Conservation (phyloP, 768 basidiomycete species). For the Ramaria sp. region DNA sequence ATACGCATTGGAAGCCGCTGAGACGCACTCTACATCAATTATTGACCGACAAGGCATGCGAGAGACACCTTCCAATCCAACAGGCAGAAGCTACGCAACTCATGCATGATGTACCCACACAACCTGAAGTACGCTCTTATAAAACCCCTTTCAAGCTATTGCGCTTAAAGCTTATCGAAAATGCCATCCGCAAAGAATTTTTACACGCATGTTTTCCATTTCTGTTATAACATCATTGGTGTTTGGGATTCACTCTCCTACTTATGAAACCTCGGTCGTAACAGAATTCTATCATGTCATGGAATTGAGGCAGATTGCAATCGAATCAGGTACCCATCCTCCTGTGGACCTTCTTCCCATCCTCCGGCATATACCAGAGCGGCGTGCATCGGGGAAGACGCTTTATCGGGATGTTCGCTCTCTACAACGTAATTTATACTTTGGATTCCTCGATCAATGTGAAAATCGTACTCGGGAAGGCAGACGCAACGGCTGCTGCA, state of each 20-base stretch:
- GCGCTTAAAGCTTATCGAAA: not conserved
- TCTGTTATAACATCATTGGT: slow-evolving; percentile 23
- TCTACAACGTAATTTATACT: slow-evolving; percentile 22
- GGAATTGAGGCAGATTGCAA: slow-evolving; percentile 17
- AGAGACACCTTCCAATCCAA: slow-evolving; percentile 18
- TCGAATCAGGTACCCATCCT: slow-evolving; percentile 26
- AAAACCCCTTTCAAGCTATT: not conserved
- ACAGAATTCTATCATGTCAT: slow-evolving; percentile 19
- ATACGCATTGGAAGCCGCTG: not conserved
- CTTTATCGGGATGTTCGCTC: slow-evolving; percentile 14
- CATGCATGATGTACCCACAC: slow-evolving; percentile 18
- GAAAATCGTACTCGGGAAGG: slow-evolving; percentile 18
- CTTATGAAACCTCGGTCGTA: slow-evolving; percentile 17
- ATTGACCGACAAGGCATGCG: slow-evolving; percentile 14
- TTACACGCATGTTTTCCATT: slow-evolving; percentile 19
- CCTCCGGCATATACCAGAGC: slow-evolving; percentile 23
- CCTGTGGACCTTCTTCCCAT: slow-evolving; percentile 27
- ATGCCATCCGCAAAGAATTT: slow-evolving; percentile 15
- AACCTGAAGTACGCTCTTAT: slow-evolving; percentile 16
- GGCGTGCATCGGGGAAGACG: slow-evolving; percentile 26
- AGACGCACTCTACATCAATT: slow-evolving; percentile 4
- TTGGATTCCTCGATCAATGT: slow-evolving; percentile 18
- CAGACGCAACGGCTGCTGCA: slow-evolving; percentile 19
- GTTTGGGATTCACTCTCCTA: slow-evolving; percentile 23
- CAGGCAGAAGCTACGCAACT: slow-evolving; percentile 22